These are phyloP conservation scores for Carex littledalei DNA, from an alignment of 176 grass and related monocot species.

Conservation along the genomic window DNA sequence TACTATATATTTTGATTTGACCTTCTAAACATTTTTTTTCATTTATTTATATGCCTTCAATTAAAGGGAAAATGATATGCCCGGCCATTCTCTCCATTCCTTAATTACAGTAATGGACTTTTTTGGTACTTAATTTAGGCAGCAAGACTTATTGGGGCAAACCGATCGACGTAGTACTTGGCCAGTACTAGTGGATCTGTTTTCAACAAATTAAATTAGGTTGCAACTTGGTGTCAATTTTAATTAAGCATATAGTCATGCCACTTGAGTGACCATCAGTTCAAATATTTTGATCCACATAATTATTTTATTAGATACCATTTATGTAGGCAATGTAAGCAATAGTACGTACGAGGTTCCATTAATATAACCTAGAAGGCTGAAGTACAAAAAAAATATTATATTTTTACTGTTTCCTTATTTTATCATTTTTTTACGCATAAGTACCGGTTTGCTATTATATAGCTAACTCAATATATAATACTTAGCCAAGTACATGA, in stretches of 20 bases:
- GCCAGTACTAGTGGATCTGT: background rate
- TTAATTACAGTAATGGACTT: background rate
- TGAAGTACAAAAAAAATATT: background rate
- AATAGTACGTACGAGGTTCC: background rate
- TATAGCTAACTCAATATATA: background rate
- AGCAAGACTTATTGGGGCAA: background rate
- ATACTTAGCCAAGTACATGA: background rate
- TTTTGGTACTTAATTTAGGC: background rate
- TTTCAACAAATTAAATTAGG: conserved; percentile 8
- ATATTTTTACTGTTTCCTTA: background rate
- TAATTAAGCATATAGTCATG: background rate
- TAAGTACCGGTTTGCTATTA: background rate
- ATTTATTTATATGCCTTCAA: conserved; percentile 13
- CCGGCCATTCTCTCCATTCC: background rate
- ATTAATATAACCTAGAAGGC: background rate
- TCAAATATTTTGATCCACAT: background rate
- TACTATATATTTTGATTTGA: too few species aligned
- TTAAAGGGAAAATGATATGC: background rate
- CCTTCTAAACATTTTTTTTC: background rate
- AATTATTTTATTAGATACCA: background rate
- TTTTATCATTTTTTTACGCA: background rate
- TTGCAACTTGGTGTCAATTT: background rate
- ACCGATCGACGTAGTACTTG: background rate
- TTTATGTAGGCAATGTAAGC: background rate
- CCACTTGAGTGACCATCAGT: conserved; percentile 1